Conservation (phyloP, 805 yeast species). For the Yarrowia yakushimensis region DNA sequence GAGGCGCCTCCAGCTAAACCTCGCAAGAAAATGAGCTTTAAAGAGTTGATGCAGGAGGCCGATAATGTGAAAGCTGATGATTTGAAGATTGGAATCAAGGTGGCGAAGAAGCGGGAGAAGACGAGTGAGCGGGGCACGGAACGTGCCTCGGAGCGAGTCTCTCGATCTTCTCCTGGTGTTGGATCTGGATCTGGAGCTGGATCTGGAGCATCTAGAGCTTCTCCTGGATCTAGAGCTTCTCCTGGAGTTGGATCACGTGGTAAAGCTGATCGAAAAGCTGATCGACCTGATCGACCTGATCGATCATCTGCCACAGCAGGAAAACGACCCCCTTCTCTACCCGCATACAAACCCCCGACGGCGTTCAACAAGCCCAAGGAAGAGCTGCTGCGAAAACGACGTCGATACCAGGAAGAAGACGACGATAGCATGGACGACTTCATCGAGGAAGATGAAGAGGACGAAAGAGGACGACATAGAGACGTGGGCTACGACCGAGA, state of each 20-base stretch:
- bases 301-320: not conserved
- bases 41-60: constrained; percentile 68
- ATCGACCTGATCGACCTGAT: not conserved
- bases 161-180: not conserved
- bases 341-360: constrained; percentile 48
- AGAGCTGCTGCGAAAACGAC: constrained; percentile 50
- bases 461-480: constrained; percentile 20
- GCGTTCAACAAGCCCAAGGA: constrained; percentile 36
- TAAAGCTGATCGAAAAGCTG: too few species aligned
- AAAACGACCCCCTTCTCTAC: not conserved
- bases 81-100: constrained; percentile 44
- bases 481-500: constrained; percentile 66
- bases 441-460: constrained; percentile 35
- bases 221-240: too few species aligned
- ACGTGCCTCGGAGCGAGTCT: not conserved
- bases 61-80: constrained; percentile 52
- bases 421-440: constrained; percentile 29
- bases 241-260: too few species aligned
- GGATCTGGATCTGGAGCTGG: not conserved
- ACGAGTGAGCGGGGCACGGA: constrained; percentile 18
- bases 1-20: constrained; percentile 26
- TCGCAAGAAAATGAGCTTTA: constrained; percentile 50
- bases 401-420: constrained; percentile 48
- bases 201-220: not conserved
- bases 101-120: constrained; percentile 28